Conservation (phyloP, 805 yeast species). For the Wickerhamiella shivajii region DNA sequence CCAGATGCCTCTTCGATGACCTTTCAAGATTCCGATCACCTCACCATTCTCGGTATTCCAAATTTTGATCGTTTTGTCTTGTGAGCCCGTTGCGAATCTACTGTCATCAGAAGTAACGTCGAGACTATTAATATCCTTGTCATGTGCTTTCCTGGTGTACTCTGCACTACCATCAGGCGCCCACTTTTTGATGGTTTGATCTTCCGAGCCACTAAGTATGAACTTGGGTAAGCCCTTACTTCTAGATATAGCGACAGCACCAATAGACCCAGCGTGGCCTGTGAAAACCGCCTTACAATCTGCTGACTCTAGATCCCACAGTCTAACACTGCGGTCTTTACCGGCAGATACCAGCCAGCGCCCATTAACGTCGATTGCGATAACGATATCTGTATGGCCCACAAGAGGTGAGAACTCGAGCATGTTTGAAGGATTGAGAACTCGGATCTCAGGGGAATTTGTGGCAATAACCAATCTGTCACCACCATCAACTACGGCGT, state of each 20-base stretch:
- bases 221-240: constrained; percentile 39
- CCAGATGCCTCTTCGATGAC: constrained; percentile 94
- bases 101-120: constrained; percentile 87
- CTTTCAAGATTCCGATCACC: constrained; percentile 64
- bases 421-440: constrained; percentile 33
- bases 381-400: constrained; percentile 78
- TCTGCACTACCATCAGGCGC: constrained; percentile 42
- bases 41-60: constrained; percentile 87
- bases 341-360: constrained; percentile 84
- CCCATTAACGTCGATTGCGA: constrained; percentile 71
- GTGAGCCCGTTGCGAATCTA: constrained; percentile 82
- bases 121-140: constrained; percentile 82
- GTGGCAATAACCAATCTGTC: constrained; percentile 68
- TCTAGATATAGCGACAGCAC: constrained; percentile 65
- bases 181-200: constrained; percentile 80
- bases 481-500: constrained; percentile 43
- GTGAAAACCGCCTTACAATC: constrained; percentile 44
- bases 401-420: constrained; percentile 40
- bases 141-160: constrained; percentile 92
- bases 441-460: constrained; percentile 75
- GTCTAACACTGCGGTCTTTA: constrained; percentile 70
- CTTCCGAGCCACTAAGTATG: constrained; percentile 69
- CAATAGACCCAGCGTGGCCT: constrained; percentile 81
- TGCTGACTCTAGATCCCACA: constrained; percentile 52
- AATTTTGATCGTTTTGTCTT: constrained; percentile 78